These are phyloP conservation scores for Pythium aristosporum DNA, from an alignment of 352 stramenopile genomes.

Conservation along the genomic window DNA sequence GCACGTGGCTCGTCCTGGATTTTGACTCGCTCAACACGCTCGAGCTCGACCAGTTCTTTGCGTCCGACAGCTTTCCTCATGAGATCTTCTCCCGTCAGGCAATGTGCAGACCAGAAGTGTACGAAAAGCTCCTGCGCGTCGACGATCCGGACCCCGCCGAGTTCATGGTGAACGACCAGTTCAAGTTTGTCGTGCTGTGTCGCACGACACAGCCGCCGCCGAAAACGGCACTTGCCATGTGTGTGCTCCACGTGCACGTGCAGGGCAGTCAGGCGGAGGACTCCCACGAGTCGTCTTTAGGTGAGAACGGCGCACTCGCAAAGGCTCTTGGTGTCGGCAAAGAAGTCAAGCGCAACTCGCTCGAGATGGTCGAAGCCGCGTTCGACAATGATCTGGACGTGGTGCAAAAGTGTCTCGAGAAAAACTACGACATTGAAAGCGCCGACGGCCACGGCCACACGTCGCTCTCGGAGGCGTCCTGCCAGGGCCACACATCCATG, in stretches of 20 bases:
- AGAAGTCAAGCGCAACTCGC: constrained; percentile 70
- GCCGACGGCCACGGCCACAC: constrained; percentile 86
- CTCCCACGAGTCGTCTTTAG: neutral
- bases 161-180: constrained; percentile 84
- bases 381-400: constrained; percentile 86
- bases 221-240: constrained; percentile 64
- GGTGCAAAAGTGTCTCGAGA: constrained; percentile 68
- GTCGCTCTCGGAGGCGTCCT: constrained; percentile 81
- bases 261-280: constrained; percentile 9
- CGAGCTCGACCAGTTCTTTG: constrained; percentile 83
- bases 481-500: constrained; percentile 76
- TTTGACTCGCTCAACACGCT: constrained; percentile 66
- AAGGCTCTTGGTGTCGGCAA: constrained; percentile 54
- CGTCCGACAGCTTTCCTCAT: constrained; percentile 55
- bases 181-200: constrained; percentile 83
- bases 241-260: constrained; percentile 46
- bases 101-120: constrained; percentile 69
- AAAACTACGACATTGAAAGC: constrained; percentile 88
- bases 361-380: constrained; percentile 83
- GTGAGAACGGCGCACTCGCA: constrained; percentile 35
- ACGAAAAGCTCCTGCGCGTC: constrained; percentile 40
- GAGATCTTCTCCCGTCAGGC: constrained; percentile 68
- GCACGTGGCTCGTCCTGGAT: constrained; percentile 72
- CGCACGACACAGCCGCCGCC: constrained; percentile 39
- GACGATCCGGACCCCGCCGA: constrained; percentile 40